phyloP scores from a whole-genome alignment of 768 basidiomycete genomes.

The Leucogyrophana mollusca region DNA sequence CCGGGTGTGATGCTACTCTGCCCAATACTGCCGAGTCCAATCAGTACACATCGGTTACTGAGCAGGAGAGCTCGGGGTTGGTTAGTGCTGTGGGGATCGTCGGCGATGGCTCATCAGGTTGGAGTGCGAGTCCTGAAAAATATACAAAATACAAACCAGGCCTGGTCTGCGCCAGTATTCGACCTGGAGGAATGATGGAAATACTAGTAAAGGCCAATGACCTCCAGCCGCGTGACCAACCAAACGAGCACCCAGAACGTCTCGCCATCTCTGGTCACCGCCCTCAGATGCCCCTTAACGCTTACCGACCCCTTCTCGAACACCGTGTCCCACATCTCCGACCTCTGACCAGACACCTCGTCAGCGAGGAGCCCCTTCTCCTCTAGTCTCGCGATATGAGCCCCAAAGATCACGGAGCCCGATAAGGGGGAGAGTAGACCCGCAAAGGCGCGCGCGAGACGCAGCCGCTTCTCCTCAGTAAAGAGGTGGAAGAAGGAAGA shows the following conservation, averaged over 20 bases:
- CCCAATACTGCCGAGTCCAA: too few relatives aligned
- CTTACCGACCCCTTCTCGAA: background rate
- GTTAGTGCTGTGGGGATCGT: too few relatives aligned
- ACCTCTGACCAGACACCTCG: background rate
- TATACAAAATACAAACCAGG: too few relatives aligned
- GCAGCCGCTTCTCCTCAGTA: constrained; percentile 8
- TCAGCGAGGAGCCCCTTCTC: constrained; percentile 1
- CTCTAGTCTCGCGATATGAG: constrained; percentile 8
- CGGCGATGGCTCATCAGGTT: too few relatives aligned
- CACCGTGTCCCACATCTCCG: constrained; percentile 6
- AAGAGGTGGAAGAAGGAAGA: constrained; percentile 40
- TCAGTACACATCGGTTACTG: too few relatives aligned
- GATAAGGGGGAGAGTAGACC: constrained; percentile 14
- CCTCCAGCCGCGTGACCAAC: background rate
- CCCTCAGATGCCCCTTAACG: background rate
- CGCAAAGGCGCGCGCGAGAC: constrained; percentile 10
- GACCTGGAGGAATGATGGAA: too few relatives aligned
- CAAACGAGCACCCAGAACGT: background rate
- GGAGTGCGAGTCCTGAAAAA: too few relatives aligned
- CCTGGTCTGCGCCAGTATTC: too few relatives aligned
- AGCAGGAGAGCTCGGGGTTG: too few relatives aligned
- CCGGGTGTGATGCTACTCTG: too few relatives aligned
- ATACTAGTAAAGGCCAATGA: too few relatives aligned
- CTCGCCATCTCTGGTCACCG: background rate
- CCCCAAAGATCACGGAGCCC: constrained; percentile 19